Percentiles rank a stretch among this genome's conserved stretches.
phyloP scores from a whole-genome alignment of 768 basidiomycete species.

The Hericium erinaceus region DNA sequence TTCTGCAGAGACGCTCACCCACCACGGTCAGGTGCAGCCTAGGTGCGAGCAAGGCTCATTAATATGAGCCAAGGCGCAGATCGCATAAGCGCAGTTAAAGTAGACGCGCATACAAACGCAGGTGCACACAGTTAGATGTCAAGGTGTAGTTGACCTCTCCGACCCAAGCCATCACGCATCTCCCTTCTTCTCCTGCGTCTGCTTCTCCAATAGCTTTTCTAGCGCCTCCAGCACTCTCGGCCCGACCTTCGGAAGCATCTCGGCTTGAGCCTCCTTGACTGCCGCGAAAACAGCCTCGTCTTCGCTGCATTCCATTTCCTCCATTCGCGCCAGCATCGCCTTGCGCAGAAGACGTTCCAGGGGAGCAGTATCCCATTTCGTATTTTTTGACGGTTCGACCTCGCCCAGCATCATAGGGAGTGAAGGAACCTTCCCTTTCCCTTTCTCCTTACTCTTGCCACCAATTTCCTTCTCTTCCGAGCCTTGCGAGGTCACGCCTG shows the following conservation, averaged over 20 bases:
- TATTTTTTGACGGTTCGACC: background rate
- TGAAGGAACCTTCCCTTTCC: background rate
- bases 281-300: background rate
- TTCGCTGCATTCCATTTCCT: background rate
- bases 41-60: no score
- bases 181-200: background rate
- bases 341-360: constrained; percentile 7
- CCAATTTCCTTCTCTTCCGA: background rate
- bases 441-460: background rate
- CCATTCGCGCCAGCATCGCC: constrained; percentile 3
- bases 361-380: constrained; percentile 9
- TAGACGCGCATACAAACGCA: no score
- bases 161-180: no score
- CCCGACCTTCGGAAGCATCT: background rate
- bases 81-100: no score
- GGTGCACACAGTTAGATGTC: no score
- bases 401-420: background rate
- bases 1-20: no score
- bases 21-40: no score
- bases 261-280: background rate
- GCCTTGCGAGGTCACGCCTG: background rate
- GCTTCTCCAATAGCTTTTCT: background rate
- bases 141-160: no score
- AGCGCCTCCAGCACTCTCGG: background rate
- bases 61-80: no score